These are phyloP conservation scores for Boletus vermiculosoides DNA, from an alignment of 768 basidiomycete genomes.

Conservation along the genomic window DNA sequence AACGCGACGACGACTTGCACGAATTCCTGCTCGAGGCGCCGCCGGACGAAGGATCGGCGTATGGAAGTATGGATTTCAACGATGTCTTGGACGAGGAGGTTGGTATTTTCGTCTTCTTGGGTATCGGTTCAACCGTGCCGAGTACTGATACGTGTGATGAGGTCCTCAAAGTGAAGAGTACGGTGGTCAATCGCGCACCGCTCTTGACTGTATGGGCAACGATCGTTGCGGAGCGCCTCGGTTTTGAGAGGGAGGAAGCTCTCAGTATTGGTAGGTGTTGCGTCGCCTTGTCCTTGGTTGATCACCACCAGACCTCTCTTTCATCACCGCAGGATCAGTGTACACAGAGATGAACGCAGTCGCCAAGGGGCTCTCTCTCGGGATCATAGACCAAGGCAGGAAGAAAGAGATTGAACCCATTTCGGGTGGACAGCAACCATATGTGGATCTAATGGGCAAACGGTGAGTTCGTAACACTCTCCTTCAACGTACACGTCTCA, in stretches of 20 bases:
- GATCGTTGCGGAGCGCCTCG: constrained; percentile 79
- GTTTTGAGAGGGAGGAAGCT: constrained; percentile 87
- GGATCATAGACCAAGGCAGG: constrained; percentile 62
- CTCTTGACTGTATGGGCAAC: constrained; percentile 94
- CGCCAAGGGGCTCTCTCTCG: constrained; percentile 80
- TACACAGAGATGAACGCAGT: constrained; percentile 93
- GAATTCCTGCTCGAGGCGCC: constrained; percentile 56
- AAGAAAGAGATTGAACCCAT: constrained; percentile 55
- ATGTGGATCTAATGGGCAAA: constrained; percentile 82
- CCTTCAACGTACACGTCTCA: background rate
- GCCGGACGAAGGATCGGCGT: constrained; percentile 46
- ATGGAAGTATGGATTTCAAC: constrained; percentile 65
- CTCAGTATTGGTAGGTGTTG: constrained; percentile 75
- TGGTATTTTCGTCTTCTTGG: constrained; percentile 12
- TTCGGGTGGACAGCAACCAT: constrained; percentile 67
- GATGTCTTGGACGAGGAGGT: constrained; percentile 75
- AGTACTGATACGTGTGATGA: constrained; percentile 28
- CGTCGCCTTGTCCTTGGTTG: background rate
- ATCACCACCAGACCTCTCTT: background rate
- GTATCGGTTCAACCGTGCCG: background rate
- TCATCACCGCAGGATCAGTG: constrained; percentile 62
- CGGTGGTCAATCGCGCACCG: constrained; percentile 87
- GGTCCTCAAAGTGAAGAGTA: constrained; percentile 58
- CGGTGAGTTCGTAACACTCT: constrained; percentile 39
- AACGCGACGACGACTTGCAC: constrained; percentile 45